Evolutionary conservation across 202 grass and related monocot species (phyloP), one percentile per base, ranked within the genome.

Genomic region (Saccharum hybrid): DNA sequence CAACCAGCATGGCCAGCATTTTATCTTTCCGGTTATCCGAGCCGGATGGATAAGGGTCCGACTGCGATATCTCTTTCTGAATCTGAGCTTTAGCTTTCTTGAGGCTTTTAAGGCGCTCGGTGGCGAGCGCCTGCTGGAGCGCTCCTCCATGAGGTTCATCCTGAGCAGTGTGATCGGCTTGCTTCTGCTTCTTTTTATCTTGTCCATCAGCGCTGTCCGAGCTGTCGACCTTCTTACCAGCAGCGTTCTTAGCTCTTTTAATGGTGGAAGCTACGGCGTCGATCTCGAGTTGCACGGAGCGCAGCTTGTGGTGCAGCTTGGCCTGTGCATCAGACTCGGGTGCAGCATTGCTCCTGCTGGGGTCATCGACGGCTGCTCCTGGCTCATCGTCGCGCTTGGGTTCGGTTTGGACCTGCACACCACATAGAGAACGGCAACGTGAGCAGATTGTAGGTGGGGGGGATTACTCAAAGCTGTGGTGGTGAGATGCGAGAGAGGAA

Each of bases 1-100:
- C 81, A 38, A 98, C 96, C 75, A 95, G 83, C 68, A 86, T 90
- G 33, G 86, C 77, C 76, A 93, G 85, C 70, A 90, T 80, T 49
- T 81, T 83, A 11, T 85, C 88, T 19, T 71, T 80, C 33, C n/a
- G 26, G 5, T 52, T 87, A 19, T 56, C 66, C 33, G 75, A 60
- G 43, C 26, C 2, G 4, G 80, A 88, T 45, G 72, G 30, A 67
- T 42, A 60, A 31, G 79, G 84, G 64, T 76, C 46, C 3, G 71
- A 88, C 76, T 87, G 79, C 5, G 46, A 65, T 66, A 98, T 86
- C 78, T 98, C 79, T 46, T 68, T 85, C 87, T 88, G 82, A 85
- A 98, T 92, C 83, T 93, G 92, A n/a, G 81, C 76, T 86, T 94
- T 98, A 21, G 90, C 88, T 72, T 76, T 93, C 85, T 90, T 84